A percentile compares a stretch with the other conserved stretches of the same genome.
These are phyloP conservation scores for Arthrinium phaeospermum DNA, from an alignment of 2,329 filamentous ascomycete species.

Conservation along the genomic window DNA sequence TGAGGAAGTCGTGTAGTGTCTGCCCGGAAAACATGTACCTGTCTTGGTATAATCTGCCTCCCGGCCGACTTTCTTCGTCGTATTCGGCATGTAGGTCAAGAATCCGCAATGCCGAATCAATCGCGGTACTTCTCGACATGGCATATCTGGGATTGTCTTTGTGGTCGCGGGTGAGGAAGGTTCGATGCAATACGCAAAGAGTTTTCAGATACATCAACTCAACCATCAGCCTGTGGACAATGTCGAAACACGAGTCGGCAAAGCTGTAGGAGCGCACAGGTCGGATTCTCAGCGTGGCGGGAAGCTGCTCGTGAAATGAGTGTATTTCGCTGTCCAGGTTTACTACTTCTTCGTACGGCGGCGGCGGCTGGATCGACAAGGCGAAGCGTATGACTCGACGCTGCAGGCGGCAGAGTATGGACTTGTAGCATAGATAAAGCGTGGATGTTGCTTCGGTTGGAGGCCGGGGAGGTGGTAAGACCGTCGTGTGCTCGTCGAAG, in stretches of 20 bases:
- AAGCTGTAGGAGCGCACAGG: conserved; percentile 50
- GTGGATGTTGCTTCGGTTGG: conserved; percentile 50
- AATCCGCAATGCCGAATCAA: conserved; percentile 50
- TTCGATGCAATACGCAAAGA: conserved; percentile 56
- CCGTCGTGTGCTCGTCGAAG: conserved; percentile 52
- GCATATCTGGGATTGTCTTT: conserved; percentile 45
- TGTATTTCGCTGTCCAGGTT: conserved; percentile 48
- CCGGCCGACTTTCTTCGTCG: conserved; percentile 50
- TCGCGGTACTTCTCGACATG: conserved; percentile 47
- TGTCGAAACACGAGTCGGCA: conserved; percentile 49
- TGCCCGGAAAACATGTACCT: conserved; percentile 59
- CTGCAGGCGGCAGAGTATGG: conserved; percentile 48
- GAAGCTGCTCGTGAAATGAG: conserved; percentile 44
- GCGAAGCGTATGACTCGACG: conserved; percentile 49
- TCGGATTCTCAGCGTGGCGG: conserved; percentile 46
- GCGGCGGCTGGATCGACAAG: conserved; percentile 42
- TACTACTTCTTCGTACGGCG: conserved; percentile 45
- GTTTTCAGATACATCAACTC: conserved; percentile 55
- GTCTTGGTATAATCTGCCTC: conserved; percentile 58
- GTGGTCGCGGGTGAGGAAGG: conserved; percentile 47
- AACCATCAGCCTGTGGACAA: conserved; percentile 55
- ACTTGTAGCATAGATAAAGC: conserved; percentile 50
- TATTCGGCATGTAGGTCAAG: conserved; percentile 55
- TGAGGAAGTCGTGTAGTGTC: conserved; percentile 61
- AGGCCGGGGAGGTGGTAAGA: conserved; percentile 49